These are phyloP conservation scores for Athelia psychrophila DNA, from an alignment of 1,284 basidiomycete genomes.

Conservation along the genomic window DNA sequence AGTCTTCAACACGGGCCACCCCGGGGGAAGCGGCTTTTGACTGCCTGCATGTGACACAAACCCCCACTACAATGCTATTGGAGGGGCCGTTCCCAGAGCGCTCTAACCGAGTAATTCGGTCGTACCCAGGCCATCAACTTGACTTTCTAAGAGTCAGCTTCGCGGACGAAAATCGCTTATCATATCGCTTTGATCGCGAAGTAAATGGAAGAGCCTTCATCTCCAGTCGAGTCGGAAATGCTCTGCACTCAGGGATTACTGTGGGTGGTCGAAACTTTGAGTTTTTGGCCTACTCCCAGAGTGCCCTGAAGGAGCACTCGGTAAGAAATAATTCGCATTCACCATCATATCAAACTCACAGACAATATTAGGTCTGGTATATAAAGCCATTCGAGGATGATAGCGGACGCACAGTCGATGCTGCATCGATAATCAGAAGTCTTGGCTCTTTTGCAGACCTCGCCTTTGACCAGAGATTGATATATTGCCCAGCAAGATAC, in stretches of 20 bases:
- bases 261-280: constrained; percentile 50
- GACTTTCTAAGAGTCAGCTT: constrained; percentile 66
- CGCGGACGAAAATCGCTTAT: constrained; percentile 50
- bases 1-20: constrained; percentile 14
- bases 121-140: constrained; percentile 45
- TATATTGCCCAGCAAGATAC: constrained; percentile 66
- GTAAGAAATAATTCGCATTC: constrained; percentile 17
- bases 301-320: constrained; percentile 49
- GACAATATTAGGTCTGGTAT: constrained; percentile 25
- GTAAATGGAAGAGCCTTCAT: constrained; percentile 48
- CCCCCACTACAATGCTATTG: constrained; percentile 55
- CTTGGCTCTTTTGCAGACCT: constrained; percentile 53
- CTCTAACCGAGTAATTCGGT: constrained; percentile 62
- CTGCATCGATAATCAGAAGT: constrained; percentile 44
- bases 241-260: constrained; percentile 41
- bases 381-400: constrained; percentile 43
- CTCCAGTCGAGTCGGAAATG: constrained; percentile 35
- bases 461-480: constrained; percentile 40
- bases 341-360: background rate
- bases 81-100: constrained; percentile 64
- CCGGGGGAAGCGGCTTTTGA: constrained; percentile 45
- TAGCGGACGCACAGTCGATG: constrained; percentile 30
- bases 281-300: constrained; percentile 58
- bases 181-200: constrained; percentile 49
- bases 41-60: constrained; percentile 52